Evolutionary conservation across 257 asterid species (phyloP).

Genomic region (Fraxinus excelsior): DNA sequence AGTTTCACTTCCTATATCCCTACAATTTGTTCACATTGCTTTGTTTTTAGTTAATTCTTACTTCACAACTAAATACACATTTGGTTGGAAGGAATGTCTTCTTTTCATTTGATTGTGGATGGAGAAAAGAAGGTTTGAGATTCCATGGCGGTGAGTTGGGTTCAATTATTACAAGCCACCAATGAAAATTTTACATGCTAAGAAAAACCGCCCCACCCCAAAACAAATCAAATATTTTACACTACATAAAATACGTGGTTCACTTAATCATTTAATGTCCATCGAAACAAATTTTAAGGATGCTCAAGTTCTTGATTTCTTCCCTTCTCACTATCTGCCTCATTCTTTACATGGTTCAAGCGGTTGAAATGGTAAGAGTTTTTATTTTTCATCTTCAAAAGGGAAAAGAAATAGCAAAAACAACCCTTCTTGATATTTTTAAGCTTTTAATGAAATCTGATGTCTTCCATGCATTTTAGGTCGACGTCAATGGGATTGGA

Average conservation of each 20-base stretch:
- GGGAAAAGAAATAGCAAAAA: neutral
- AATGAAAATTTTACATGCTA: slow-evolving; percentile 2
- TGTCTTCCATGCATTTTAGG: slow-evolving; percentile 18
- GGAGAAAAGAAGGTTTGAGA: too few species aligned
- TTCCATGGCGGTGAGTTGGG: too few species aligned
- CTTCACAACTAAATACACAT: neutral
- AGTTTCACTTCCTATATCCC: neutral
- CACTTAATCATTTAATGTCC: neutral
- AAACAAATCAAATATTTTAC: neutral
- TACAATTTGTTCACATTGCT: neutral
- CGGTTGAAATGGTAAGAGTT: slow-evolving; percentile 32
- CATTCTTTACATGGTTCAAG: slow-evolving; percentile 24
- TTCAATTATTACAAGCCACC: neutral
- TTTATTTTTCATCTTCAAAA: neutral
- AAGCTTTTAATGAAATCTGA: neutral
- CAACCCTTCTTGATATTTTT: neutral
- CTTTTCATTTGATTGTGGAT: neutral
- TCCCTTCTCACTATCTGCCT: slow-evolving; percentile 27
- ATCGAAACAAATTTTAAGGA: neutral
- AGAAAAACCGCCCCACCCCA: neutral
- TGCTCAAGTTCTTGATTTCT: slow-evolving; percentile 27
- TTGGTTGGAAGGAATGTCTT: neutral
- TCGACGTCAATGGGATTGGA: neutral
- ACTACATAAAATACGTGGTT: slow-evolving; percentile 6
- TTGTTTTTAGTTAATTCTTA: neutral